Base-by-base conservation (phyloP, 176 grass and related monocot species). In the Oryza longistaminata region DNA sequence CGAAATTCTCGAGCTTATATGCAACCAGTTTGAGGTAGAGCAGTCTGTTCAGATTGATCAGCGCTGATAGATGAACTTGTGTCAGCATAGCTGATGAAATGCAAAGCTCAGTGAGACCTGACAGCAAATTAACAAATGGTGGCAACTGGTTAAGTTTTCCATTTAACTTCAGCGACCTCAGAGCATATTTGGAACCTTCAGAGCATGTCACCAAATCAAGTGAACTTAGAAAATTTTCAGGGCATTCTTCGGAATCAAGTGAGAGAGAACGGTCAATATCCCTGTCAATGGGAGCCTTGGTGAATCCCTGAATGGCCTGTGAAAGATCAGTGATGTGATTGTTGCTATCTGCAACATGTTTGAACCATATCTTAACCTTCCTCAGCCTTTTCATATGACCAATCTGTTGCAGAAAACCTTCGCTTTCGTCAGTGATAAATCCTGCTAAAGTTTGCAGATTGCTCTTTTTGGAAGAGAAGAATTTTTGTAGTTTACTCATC, bases 351-450 rank as follows among this genome's bases (percentile, higher is more conserved):
- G 16, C 14, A 22, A 2, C 9, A 29, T n/a, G 14, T 14, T 69
- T 21, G 19, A 76, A 89, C 82, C 76, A 85, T 70, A 89, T 75
- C 15, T 89, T 85, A 26, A 81, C 39, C 64, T 81, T 81, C 34
- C 70, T 75, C 19, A 89, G 49, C 21, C 22, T 75, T 22, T 14
- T 39, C 82, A 85, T 89, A 40, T 48, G 1, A 49, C 8, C 7
- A 3, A 81, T 81, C 12, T 49, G 37, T 39, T 80, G 27, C 5
- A 80, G 64, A 37, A 89, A 64, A 17, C 70, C 82, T 62, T 50
- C 24, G 0, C n/a, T 64, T 5, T n/a, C 21, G 3, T 39, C 50
- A 2, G 70, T 70, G n/a, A 70, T 3, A 42, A 85, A 75, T 69
- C 82, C 87, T 6, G 87, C 10, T 66, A 88, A 67, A 79, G 44